Percentiles rank a stretch among this genome's conserved stretches.
Conservation (phyloP, 257 asterid species). For the Cynanchum wilfordii region DNA sequence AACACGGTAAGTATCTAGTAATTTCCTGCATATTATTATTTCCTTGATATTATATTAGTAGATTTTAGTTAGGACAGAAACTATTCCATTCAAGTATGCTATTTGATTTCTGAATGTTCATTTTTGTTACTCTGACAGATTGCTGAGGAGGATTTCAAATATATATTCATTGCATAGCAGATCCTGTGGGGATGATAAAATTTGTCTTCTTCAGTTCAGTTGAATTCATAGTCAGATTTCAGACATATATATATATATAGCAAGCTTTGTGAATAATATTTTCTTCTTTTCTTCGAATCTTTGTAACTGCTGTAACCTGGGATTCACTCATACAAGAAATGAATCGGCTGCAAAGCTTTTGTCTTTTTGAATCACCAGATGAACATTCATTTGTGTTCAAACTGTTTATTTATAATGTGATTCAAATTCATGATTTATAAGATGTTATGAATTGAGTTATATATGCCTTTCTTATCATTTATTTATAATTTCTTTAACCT, state of each 20-base stretch:
- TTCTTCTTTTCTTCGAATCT: background rate
- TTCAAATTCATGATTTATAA: too few relatives aligned
- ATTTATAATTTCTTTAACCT: too few relatives aligned
- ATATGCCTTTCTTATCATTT: too few relatives aligned
- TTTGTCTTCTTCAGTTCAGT: constrained; percentile 2
- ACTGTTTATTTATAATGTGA: too few relatives aligned
- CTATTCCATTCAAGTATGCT: background rate
- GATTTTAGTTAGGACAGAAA: background rate
- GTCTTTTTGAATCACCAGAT: too few relatives aligned
- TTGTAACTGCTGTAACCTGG: background rate
- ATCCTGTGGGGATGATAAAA: background rate
- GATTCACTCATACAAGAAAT: background rate
- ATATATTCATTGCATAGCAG: background rate
- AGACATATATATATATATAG: background rate
- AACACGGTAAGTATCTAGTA: background rate
- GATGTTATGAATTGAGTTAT: too few relatives aligned
- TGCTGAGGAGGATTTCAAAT: background rate
- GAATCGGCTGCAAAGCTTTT: background rate
- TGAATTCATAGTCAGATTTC: background rate
- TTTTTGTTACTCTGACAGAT: background rate
- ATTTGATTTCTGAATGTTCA: background rate
- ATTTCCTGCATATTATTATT: too few relatives aligned
- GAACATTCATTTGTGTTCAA: too few relatives aligned
- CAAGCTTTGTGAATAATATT: background rate
- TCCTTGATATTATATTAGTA: background rate